Conservation (phyloP, 1,284 basidiomycete genomes). For the Boletus smithii region DNA sequence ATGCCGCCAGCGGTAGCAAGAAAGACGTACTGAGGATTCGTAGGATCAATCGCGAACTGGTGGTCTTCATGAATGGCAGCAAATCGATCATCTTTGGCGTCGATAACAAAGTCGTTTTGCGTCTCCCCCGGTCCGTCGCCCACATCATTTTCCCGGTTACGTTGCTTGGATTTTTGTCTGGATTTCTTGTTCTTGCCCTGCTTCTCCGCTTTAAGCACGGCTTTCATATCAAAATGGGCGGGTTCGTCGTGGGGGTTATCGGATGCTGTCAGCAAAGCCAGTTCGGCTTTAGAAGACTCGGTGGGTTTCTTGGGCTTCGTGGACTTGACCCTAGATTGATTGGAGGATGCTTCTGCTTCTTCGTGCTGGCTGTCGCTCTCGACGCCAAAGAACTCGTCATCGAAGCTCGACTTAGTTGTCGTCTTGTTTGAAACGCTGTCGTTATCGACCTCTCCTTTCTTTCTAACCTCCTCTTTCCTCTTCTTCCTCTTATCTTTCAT, state of each 20-base stretch:
- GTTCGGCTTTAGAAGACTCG: slow-evolving; percentile 47
- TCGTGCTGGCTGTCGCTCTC: slow-evolving; percentile 44
- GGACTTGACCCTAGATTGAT: slow-evolving; percentile 24
- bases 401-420: slow-evolving; percentile 34
- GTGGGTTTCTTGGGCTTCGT: slow-evolving; percentile 7
- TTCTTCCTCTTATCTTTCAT: slow-evolving; percentile 82
- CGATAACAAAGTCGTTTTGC: slow-evolving; percentile 78
- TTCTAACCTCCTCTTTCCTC: slow-evolving; percentile 65
- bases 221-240: slow-evolving; percentile 89
- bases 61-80: slow-evolving; percentile 85
- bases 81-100: slow-evolving; percentile 90
- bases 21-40: slow-evolving; percentile 80
- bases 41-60: slow-evolving; percentile 93
- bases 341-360: slow-evolving; percentile 29
- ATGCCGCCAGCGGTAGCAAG: neutral
- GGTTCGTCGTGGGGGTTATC: slow-evolving; percentile 54
- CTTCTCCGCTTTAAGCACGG: slow-evolving; percentile 86
- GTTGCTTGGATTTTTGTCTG: slow-evolving; percentile 37
- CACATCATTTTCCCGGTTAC: slow-evolving; percentile 42
- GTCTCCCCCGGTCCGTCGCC: slow-evolving; percentile 52
- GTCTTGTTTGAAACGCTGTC: slow-evolving; percentile 22
- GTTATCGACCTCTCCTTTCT: slow-evolving; percentile 24
- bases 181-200: slow-evolving; percentile 54
- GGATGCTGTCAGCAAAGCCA: slow-evolving; percentile 61
- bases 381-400: slow-evolving; percentile 65